phyloP scores from a whole-genome alignment of 2,329 filamentous ascomycete species.

The Penicillium rolfsii region DNA sequence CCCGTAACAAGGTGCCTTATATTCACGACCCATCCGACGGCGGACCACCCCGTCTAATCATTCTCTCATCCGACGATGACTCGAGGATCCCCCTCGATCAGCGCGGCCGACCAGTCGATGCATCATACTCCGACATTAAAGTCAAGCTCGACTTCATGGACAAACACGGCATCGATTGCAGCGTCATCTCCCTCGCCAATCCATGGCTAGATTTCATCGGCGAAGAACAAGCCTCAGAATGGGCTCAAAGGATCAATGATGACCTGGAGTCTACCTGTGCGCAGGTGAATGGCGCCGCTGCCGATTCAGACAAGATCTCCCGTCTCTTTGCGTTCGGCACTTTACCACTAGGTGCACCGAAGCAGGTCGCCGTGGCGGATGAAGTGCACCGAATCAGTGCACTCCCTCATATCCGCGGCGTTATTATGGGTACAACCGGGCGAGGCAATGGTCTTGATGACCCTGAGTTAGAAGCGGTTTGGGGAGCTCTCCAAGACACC shows the following conservation, averaged over 20 bases:
- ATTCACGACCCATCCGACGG: slow-evolving; percentile 45
- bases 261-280: slow-evolving; percentile 76
- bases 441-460: slow-evolving; percentile 82
- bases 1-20: slow-evolving; percentile 53
- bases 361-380: slow-evolving; percentile 59
- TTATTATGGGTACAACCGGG: slow-evolving; percentile 85
- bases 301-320: not conserved
- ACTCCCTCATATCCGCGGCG: slow-evolving; percentile 74
- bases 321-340: slow-evolving; percentile 82
- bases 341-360: slow-evolving; percentile 72
- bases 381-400: slow-evolving; percentile 66
- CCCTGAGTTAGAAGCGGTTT: slow-evolving; percentile 69
- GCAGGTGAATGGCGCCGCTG: slow-evolving; percentile 38
- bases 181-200: slow-evolving; percentile 86
- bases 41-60: slow-evolving; percentile 49
- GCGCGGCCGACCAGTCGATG: slow-evolving; percentile 79
- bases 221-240: slow-evolving; percentile 61
- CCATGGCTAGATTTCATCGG: slow-evolving; percentile 89
- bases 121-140: slow-evolving; percentile 77
- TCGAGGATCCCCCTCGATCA: slow-evolving; percentile 42
- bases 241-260: slow-evolving; percentile 72
- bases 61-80: slow-evolving; percentile 52
- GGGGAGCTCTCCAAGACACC: slow-evolving; percentile 67
- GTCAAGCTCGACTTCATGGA: slow-evolving; percentile 89
- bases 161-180: slow-evolving; percentile 76